Conservation (phyloP, 148 eudicot genomes). For the Vaccinium myrtillus region DNA sequence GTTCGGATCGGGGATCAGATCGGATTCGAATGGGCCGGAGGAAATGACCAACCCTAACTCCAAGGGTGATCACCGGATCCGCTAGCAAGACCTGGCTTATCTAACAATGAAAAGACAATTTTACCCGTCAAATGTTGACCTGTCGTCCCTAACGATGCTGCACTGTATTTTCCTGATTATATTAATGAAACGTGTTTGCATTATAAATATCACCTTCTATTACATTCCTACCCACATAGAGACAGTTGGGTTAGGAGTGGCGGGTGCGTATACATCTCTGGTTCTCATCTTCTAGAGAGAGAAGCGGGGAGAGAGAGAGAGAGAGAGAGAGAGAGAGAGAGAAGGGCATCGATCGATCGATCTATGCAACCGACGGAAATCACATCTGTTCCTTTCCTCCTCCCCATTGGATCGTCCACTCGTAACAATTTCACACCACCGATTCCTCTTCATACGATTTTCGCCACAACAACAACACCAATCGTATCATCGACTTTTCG, state of each 20-base stretch:
- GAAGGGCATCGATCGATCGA: not conserved
- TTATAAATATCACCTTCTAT: not conserved
- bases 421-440: constrained; percentile 5
- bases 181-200: not conserved
- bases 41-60: no score
- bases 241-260: not conserved
- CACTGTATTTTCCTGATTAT: no score
- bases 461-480: not conserved
- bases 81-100: no score
- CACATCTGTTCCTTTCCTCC: not conserved
- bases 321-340: constrained; percentile 2
- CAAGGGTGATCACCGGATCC: no score
- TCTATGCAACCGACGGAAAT: constrained; percentile 26
- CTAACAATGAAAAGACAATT: no score
- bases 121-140: no score
- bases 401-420: not conserved
- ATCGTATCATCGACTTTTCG: not conserved
- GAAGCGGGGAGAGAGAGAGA: not conserved
- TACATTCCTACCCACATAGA: not conserved
- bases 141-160: no score
- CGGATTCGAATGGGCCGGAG: no score
- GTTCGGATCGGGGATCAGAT: no score
- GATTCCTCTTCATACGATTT: not conserved
- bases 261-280: constrained; percentile 8
- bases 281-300: constrained; percentile 3